Evolutionary conservation across 2,329 filamentous ascomycete species (phyloP), one percentile per base, ranked within the genome.

Genomic region (Xylaria polymorpha): DNA sequence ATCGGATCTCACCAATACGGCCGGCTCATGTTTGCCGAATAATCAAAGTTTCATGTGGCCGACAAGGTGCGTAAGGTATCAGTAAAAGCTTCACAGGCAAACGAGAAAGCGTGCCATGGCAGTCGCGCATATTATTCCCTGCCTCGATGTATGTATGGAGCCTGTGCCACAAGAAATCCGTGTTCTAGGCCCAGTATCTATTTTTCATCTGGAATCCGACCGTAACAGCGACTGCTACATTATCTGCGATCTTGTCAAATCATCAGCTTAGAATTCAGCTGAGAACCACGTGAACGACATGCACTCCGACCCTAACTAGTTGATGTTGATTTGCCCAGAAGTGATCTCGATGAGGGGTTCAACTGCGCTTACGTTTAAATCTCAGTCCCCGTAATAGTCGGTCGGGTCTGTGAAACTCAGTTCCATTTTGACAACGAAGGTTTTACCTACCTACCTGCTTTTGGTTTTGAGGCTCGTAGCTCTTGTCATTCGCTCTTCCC

Each of bases 21-120:
- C 14, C 15, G 4, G 20, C 20, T 29, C 4, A 50, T 35, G 20
- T 41, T 41, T 10, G 7, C 53, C 10, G 2, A 15, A 14, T 57
- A 10, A 20, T 41, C 50, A 44, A 51, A 32, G 43, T 53, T 66
- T 57, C 51, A n/a, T 25, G 5, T 7, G n/a, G n/a, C n/a, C 53
- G 44, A 63, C 41, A 63, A 53, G 15, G 46, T 35, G 25, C 25
- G 3, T 4, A 29, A 51, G 39, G 48, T 48, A 44, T 44, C n/a
- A 7, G 32, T 22, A 5, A 14, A 61, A 37, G 20, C 32, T 55
- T 60, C 50, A 35, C 8, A 32, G 5, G 20, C 29, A 9, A 44
- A 46, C 53, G 20, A 44, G 44, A 50, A 32, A 46, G 22, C 32
- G 22, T 14, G 7, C 37, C n/a, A 18, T 53, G 32, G 25, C 7